phyloP scores from a whole-genome alignment of 2,329 filamentous ascomycete genomes.

The Allantophomopsis lycopodina region DNA sequence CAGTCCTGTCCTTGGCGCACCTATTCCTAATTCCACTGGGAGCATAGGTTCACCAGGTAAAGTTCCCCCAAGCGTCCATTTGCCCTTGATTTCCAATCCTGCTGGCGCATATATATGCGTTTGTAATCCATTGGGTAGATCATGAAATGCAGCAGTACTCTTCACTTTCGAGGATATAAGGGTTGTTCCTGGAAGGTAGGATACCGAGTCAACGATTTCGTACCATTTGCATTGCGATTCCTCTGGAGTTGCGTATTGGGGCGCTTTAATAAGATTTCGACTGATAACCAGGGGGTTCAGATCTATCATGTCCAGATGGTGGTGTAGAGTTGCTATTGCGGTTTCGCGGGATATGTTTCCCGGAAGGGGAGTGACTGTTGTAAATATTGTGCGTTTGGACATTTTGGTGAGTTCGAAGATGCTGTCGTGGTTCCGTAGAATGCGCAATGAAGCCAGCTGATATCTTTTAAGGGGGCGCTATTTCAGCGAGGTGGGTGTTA shows the following conservation, averaged over 20 bases:
- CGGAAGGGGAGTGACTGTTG: conserved; percentile 67
- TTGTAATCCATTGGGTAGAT: conserved; percentile 58
- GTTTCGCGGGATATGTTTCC: conserved; percentile 49
- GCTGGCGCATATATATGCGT: conserved; percentile 77
- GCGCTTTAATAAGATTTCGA: conserved; percentile 53
- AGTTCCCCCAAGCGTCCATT: conserved; percentile 64
- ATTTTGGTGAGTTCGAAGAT: conserved; percentile 25
- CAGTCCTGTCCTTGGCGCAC: conserved; percentile 52
- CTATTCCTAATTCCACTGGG: conserved; percentile 50
- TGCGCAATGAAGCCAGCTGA: too few species aligned
- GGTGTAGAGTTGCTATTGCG: conserved; percentile 64
- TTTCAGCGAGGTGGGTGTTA: too few species aligned
- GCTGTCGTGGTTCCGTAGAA: too few species aligned
- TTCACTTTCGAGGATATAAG: conserved; percentile 51
- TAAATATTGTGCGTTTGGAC: conserved; percentile 61
- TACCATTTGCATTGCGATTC: conserved; percentile 70
- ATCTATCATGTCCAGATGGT: conserved; percentile 75
- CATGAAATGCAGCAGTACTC: conserved; percentile 72
- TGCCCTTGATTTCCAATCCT: conserved; percentile 64
- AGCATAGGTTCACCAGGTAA: conserved; percentile 56
- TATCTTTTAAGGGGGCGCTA: too few species aligned
- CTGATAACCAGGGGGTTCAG: conserved; percentile 74
- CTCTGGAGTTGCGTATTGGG: conserved; percentile 50
- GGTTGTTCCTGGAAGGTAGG: conserved; percentile 50
- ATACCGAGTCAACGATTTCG: conserved; percentile 59